Evolutionary conservation across 2,329 filamentous ascomycete species (phyloP).

Genomic region (Cytospora chrysosperma): DNA sequence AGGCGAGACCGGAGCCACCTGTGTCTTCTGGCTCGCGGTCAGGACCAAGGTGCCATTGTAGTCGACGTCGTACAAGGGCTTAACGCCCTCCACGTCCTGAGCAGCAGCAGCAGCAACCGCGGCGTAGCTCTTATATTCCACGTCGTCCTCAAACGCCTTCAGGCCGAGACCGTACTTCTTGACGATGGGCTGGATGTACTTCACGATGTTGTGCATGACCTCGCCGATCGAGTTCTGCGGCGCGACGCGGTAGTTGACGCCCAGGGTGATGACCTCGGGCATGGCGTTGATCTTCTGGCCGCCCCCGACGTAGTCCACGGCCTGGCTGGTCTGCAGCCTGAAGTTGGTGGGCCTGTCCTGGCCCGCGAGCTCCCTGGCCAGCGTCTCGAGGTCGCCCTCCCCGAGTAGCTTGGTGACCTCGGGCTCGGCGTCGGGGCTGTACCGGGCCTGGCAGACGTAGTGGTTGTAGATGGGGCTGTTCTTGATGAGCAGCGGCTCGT

Average conservation of each 20-base stretch:
- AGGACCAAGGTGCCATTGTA: conserved; percentile 42
- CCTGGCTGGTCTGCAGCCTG: conserved; percentile 57
- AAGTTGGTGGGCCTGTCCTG: conserved; percentile 44
- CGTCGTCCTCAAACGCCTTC: conserved; percentile 45
- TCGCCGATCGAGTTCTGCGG: conserved; percentile 49
- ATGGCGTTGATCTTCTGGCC: conserved; percentile 60
- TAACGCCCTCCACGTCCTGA: conserved; percentile 23
- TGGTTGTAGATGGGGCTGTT: conserved; percentile 37
- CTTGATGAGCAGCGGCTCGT: conserved; percentile 34
- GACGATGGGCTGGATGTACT: conserved; percentile 46
- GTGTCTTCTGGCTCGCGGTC: conserved; percentile 34
- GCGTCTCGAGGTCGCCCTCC: conserved; percentile 33
- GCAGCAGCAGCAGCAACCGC: not conserved
- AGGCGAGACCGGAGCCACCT: conserved; percentile 39
- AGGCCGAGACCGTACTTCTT: conserved; percentile 48
- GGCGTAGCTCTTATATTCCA: conserved; percentile 31
- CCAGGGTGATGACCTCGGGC: conserved; percentile 51
- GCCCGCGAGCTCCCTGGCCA: conserved; percentile 33
- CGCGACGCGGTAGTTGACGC: conserved; percentile 58
- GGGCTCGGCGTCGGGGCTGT: conserved; percentile 34
- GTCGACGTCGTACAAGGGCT: conserved; percentile 38
- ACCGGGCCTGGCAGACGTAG: conserved; percentile 36
- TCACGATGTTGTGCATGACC: conserved; percentile 45
- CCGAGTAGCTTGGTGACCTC: conserved; percentile 35
- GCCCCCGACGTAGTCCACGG: conserved; percentile 52